Evolutionary conservation across 140 eudicot genomes (phyloP), one percentile per base, ranked within the genome.

Genomic region (Flaveria floridana): DNA sequence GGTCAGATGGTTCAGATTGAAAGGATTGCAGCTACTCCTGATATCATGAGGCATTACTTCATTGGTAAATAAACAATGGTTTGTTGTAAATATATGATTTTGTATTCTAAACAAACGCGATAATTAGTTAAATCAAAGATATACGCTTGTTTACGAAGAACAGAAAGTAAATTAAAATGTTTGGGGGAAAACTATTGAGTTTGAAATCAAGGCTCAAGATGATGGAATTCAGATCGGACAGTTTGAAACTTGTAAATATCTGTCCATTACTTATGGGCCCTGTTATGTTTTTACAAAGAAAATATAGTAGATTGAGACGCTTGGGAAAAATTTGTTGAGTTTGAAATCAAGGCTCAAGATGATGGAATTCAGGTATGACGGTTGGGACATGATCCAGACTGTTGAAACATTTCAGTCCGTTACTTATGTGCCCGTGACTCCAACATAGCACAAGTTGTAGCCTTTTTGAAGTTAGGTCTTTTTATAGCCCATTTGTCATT

Each of bases 1-100:
- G 97, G 95, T 34, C 97, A 91, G 78, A 91, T 88, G 95, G 85
- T 85, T 28, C 97, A 91, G 78, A 86, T 88, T 65, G 97, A 91
- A 68, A 74, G 90, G 56, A 68, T 64, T 25, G 73, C 78, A 52
- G 90, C 97, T 37, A 82, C 92, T 72, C 80, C 86, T 51, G 85
- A 82, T 30, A 70, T 86, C 30, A 85, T 91, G 86, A 73, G 52
- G 78, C 86, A 88, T 21, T 88, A 86, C 78, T 77, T 70, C 77
- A 86, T 91, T 68, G 92, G 96, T 89, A 86, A 65, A 39, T 65
- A 37, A 37, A 39, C 0, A 65, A 18, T 64, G 10, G 42, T 18
- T 37, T 18, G n/a, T 12, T 64, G 2, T 64, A n/a, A 26, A 16
- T 64, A 16, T 64, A 53, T 53, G 14, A 2, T 48, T 48, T 48